Conservation (phyloP, 495 filamentous ascomycete genomes). For the Penicillium paxilli region DNA sequence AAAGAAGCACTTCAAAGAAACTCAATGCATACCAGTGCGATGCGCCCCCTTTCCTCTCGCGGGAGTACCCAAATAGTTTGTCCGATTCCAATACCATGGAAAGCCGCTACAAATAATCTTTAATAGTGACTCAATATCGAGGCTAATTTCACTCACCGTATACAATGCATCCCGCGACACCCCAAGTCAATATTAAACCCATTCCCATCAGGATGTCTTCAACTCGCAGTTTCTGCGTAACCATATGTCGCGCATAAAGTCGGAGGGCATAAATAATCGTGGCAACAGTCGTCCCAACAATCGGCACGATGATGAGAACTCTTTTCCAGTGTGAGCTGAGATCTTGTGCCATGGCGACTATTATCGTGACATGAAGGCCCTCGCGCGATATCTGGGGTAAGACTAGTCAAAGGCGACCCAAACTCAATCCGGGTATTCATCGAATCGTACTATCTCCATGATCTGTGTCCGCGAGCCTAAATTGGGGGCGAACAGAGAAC, state of each 20-base stretch:
- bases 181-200: slow-evolving; percentile 19
- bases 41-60: slow-evolving; percentile 1
- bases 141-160: slow-evolving; percentile 13
- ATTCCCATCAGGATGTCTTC: slow-evolving; percentile 24
- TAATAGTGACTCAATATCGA: too few relatives aligned
- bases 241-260: slow-evolving; percentile 13
- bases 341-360: neutral
- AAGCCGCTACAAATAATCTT: neutral
- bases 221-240: neutral
- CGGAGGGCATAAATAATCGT: slow-evolving; percentile 19
- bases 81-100: slow-evolving; percentile 7
- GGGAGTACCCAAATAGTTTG: slow-evolving; percentile 4
- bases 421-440: neutral
- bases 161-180: slow-evolving; percentile 14
- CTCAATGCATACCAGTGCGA: slow-evolving; percentile 12
- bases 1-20: too few relatives aligned
- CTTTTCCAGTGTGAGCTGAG: slow-evolving; percentile 10
- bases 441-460: neutral
- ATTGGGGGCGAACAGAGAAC: neutral
- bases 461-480: neutral
- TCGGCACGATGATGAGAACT: slow-evolving; percentile 16
- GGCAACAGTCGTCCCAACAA: slow-evolving; percentile 15
- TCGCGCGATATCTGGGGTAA: neutral
- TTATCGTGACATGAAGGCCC: too few relatives aligned
- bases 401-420: neutral